Evolutionary conservation across 768 basidiomycete genomes (phyloP).

Genomic region (Termitomyces sp.): DNA sequence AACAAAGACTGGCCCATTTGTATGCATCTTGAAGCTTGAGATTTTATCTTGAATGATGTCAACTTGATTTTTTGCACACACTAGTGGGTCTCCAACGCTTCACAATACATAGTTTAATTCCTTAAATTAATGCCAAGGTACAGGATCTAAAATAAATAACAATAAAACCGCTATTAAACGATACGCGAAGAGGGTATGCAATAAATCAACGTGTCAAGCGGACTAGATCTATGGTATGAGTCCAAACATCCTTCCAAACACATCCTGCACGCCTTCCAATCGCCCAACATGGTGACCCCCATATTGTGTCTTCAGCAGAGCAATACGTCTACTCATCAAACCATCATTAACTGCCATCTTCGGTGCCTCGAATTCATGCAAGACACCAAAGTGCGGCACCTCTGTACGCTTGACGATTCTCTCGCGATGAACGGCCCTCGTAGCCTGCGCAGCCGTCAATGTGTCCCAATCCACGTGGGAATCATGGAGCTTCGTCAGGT

Average conservation of each 20-base stretch:
- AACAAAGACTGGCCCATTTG: too few species aligned
- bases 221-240: background rate
- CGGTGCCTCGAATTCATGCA: slow-evolving; percentile 38
- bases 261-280: slow-evolving; percentile 69
- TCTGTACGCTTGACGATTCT: slow-evolving; percentile 40
- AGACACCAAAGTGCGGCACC: slow-evolving; percentile 46
- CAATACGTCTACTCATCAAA: slow-evolving; percentile 38
- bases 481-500: slow-evolving; percentile 20
- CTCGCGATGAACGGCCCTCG: slow-evolving; percentile 34
- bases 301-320: slow-evolving; percentile 52
- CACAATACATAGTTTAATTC: background rate
- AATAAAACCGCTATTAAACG: background rate
- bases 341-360: slow-evolving; percentile 18
- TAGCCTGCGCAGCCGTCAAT: slow-evolving; percentile 32
- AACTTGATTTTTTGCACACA: too few species aligned
- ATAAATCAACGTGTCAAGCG: background rate
- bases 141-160: background rate
- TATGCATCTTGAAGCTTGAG: too few species aligned
- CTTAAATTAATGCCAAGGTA: background rate
- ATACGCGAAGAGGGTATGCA: background rate
- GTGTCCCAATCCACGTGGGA: slow-evolving; percentile 35
- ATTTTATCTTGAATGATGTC: too few species aligned
- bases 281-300: slow-evolving; percentile 62
- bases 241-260: slow-evolving; percentile 44
- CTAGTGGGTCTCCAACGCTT: background rate